Percentiles rank a stretch among this genome's conserved stretches.
Evolutionary conservation across 2,329 filamentous ascomycete species (phyloP).

Genomic region (Pestalotiopsis sp.): DNA sequence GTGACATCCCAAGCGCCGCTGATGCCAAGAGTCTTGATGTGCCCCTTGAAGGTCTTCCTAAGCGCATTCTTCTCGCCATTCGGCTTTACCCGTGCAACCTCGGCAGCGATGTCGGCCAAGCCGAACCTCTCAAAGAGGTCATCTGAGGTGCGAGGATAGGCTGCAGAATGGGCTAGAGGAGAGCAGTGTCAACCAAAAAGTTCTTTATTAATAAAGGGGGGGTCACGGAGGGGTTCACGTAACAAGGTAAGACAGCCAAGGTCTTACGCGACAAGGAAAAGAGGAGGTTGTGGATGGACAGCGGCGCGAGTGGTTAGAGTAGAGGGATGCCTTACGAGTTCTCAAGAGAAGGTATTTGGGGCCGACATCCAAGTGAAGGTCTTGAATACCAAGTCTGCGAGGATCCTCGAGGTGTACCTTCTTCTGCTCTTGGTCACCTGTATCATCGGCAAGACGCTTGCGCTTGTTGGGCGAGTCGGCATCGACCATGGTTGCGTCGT

Average conservation of each 20-base stretch:
- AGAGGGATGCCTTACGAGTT: conserved; percentile 65
- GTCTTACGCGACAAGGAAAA: neutral
- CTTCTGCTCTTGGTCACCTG: conserved; percentile 59
- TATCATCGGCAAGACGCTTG: conserved; percentile 61
- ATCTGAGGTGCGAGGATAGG: conserved; percentile 51
- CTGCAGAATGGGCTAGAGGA: conserved; percentile 51
- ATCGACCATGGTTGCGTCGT: conserved; percentile 49
- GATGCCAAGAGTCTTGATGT: conserved; percentile 66
- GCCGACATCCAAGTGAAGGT: conserved; percentile 68
- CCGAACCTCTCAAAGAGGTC: conserved; percentile 64
- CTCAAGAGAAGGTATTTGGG: conserved; percentile 69
- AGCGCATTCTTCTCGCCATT: conserved; percentile 70
- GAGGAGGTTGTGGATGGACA: neutral
- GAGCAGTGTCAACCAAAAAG: conserved; percentile 46
- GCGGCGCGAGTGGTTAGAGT: conserved; percentile 23
- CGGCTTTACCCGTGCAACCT: conserved; percentile 64
- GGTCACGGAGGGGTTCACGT: conserved; percentile 17
- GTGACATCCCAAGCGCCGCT: conserved; percentile 63
- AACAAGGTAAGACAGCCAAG: conserved; percentile 11
- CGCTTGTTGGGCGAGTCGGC: conserved; percentile 59
- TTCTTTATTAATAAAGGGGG: conserved; percentile 26
- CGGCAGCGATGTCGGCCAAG: conserved; percentile 58
- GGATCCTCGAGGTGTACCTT: conserved; percentile 63
- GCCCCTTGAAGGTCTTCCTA: conserved; percentile 69
- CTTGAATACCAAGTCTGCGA: conserved; percentile 62